Evolutionary conservation across 2,329 filamentous ascomycete genomes (phyloP), one percentile per base, ranked within the genome.

Genomic region (Trichoderma semiorbis): DNA sequence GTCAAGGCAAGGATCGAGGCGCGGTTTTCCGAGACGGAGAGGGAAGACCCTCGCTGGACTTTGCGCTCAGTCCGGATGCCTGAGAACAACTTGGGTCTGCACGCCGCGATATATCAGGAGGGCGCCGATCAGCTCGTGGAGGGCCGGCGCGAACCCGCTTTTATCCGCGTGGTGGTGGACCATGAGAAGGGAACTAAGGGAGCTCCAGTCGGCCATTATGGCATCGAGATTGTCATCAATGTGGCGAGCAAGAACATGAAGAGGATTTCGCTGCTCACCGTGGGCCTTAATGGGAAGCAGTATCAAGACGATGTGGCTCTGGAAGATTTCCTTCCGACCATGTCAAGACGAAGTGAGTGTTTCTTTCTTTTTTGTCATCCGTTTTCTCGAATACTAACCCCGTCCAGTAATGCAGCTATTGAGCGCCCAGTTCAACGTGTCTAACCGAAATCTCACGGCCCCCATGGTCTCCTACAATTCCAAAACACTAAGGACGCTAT

Each of bases 1-100:
- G 89, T 91, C 62, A 97, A 95, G 82, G 94, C 95, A 10, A 90
- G 91, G 74, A 90, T 98, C 16, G 95, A 98, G 81, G 92, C 91
- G 7, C 89, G 95, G 12, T 97, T 97, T 77, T 84, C 92, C 0
- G 94, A 97, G 79, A 80, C 84, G n/a, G 93, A 97, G 82, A 89
- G 95, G 72, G 94, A 97, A 79, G 89, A 91, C 72, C 87, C 90
- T 18, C 90, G 88, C 76, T 98, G 94, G 94, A 92, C 92, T 36
- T 87, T 97, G 36, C 89, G 94, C 47, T 92, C 90, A 24, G 87
- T 89, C 16, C 88, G 86, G 72, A 87, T 90, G 79, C 85, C 87
- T 47, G 91, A 91, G 77, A 87, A 83, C 72, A 87, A 86, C 69
- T 80, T 91, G 11, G 87, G 85, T 11, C 75, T 91, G 30, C 88